Evolutionary conservation across 2,329 filamentous ascomycete genomes (phyloP), one percentile per base, ranked within the genome.

Genomic region (Aschersonia sp.): DNA sequence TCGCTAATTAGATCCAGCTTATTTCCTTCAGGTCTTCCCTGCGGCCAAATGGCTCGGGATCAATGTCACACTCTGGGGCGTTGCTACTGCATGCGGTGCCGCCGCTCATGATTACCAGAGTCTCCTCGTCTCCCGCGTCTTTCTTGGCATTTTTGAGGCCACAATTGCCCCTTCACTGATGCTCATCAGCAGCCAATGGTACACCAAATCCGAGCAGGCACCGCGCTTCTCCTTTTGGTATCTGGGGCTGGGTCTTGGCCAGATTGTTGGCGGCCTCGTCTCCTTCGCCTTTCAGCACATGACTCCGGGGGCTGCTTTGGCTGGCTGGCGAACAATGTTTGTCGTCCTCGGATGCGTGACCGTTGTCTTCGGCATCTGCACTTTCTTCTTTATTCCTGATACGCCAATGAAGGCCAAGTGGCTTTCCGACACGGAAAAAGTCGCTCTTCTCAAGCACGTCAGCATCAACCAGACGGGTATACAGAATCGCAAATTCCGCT

Each of bases 251-350:
- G 78, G 78, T 1, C 60, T 77, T 4, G 76, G 75, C 5, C 77
- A 81, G 60, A 75, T 81, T n/a, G 68, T 82, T 29, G 74, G 76
- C 2, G 77, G 76, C 1, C 73, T 79, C 5, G 81, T 87, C 45
- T 79, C 77, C 0, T 80, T 70, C 52, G 76, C 63, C 42, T 79
- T 78, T 58, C 75, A 79, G 56, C 70, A 76, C 9, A 64, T 70
- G 61, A 68, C 54, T 1, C 63, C 63, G 4, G 79, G 76, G 1
- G 63, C 81, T 4, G 60, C 68, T 1, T 71, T 73, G 2, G 66
- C 76, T n/a, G 81, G 81, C 4, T 87, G 81, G 81, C 68, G 78
- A 5, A 81, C 75, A 75, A 71, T 85, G 30, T 86, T 86, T 60
- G 77, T 85, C 44, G 73, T 81, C 10, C 79, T 86, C 55, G 82